Base-by-base conservation (phyloP, 768 basidiomycete genomes). In the Lyophyllum decastes region DNA sequence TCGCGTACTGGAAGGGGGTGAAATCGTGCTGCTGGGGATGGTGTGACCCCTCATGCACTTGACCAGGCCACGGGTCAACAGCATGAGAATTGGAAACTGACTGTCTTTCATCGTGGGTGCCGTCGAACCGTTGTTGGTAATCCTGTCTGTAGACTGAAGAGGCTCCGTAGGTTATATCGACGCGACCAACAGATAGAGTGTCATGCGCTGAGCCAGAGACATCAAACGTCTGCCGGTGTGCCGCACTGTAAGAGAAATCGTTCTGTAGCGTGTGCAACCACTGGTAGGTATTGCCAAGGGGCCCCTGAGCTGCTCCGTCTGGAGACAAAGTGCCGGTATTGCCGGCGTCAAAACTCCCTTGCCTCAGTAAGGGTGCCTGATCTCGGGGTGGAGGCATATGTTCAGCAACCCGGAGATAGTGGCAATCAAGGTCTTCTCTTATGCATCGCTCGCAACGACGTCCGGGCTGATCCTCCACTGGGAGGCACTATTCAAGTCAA, bases 381-480 rank as follows among this genome's bases (percentile, higher is more conserved):
- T 53, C 57, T 47, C 21, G 34, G 45, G 44, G 17, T 47, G 11
- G 50, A 17, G 54, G 40, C 21, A 51, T 53, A 33, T 77, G 73
- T 19, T 74, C 72, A 40, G 68, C 68, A 43, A 80, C 75, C 1
- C 80, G 69, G 21, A 80, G 68, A 63, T 79, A 82, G 44, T 70
- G 63, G 66, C 82, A 83, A 16, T 66, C 61, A 52, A 71, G 67
- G 27, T 61, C 64, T 49, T 68, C 72, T 57, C 75, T 75, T 47
- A 66, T 65, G 66, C 81, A 82, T 48, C 76, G 71, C 48, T 75
- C 70, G 64, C 81, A 82, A 26, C 71, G 68, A 45, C 63, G 46
- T 14, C 64, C 58, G 22, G 65, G 69, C 19, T 68, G 64, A 19
- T 59, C 62, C 7, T 65, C 71, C 14, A 66, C 16, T 8, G 54